These are phyloP conservation scores for Cucurbita argyrosperma DNA, from an alignment of 306 rosid species.

Conservation along the genomic window DNA sequence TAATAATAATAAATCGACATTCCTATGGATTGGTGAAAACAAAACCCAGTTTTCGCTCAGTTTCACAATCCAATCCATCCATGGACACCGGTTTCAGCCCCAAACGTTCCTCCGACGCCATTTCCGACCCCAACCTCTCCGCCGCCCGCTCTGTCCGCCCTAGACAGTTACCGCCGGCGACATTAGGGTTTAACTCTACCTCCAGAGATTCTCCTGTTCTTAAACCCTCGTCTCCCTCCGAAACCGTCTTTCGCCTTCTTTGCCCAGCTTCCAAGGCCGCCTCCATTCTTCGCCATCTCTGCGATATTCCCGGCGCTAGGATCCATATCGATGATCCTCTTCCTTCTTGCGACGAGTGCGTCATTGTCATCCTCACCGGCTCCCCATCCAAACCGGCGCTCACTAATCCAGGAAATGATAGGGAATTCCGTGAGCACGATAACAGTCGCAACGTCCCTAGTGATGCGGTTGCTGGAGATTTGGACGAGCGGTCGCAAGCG, in stretches of 20 bases:
- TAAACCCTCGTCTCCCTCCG: slow-evolving; percentile 13
- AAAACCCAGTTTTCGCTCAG: neutral
- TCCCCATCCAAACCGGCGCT: slow-evolving; percentile 9
- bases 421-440: neutral
- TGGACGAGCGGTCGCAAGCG: slow-evolving; percentile 29
- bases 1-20: too few species aligned
- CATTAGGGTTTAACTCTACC: neutral
- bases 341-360: slow-evolving; percentile 34
- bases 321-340: slow-evolving; percentile 26
- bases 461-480: slow-evolving; percentile 4
- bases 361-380: slow-evolving; percentile 19
- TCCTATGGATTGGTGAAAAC: neutral
- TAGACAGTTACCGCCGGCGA: neutral
- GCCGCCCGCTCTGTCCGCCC: slow-evolving; percentile 30
- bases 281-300: slow-evolving; percentile 17
- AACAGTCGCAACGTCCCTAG: neutral
- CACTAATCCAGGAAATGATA: slow-evolving; percentile 1
- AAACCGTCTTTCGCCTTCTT: slow-evolving; percentile 38
- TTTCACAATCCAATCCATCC: neutral
- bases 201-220: neutral
- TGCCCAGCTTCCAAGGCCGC: slow-evolving; percentile 33
- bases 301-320: slow-evolving; percentile 23
- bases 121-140: neutral
- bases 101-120: slow-evolving; percentile 23
- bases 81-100: slow-evolving; percentile 21